phyloP scores from a whole-genome alignment of 192 early-diverging fungal genomes.

The Coemansia guatemalensis region DNA sequence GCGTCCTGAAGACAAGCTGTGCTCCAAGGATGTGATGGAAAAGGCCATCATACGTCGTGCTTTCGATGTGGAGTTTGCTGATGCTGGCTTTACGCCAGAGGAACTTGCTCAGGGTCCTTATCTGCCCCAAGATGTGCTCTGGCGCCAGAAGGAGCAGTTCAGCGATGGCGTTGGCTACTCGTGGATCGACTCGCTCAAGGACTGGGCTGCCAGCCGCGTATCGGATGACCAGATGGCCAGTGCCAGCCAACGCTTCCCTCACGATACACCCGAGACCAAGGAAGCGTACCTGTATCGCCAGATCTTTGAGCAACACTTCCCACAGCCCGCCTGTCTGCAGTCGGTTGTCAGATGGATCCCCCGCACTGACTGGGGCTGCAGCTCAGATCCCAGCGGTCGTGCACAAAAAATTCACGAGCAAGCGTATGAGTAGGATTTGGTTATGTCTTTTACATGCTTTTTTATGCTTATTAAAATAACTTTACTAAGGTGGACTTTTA shows the following conservation, averaged over 20 bases:
- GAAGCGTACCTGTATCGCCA: slow-evolving; percentile 96
- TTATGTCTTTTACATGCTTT: not conserved
- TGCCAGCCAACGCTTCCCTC: slow-evolving; percentile 69
- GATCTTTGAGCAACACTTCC: slow-evolving; percentile 92
- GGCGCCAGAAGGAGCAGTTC: slow-evolving; percentile 99
- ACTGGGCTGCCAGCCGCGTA: slow-evolving; percentile 63
- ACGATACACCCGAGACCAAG: slow-evolving; percentile 92
- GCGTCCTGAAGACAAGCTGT: slow-evolving; percentile 81
- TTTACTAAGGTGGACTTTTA: too few relatives aligned
- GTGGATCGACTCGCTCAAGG: slow-evolving; percentile 97
- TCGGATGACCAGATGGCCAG: slow-evolving; percentile 76
- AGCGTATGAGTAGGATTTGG: slow-evolving; percentile 24
- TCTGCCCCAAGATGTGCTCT: slow-evolving; percentile 85
- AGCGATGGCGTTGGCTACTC: slow-evolving; percentile 97
- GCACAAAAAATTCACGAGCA: slow-evolving; percentile 87
- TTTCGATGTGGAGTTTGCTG: slow-evolving; percentile 83
- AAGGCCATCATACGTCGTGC: slow-evolving; percentile 95
- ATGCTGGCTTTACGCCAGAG: slow-evolving; percentile 54
- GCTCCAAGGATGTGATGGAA: slow-evolving; percentile 77
- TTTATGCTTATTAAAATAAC: not conserved
- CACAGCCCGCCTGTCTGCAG: slow-evolving; percentile 83
- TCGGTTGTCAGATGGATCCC: slow-evolving; percentile 97
- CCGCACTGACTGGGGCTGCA: slow-evolving; percentile 96
- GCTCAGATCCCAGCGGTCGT: slow-evolving; percentile 95
- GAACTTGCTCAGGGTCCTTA: slow-evolving; percentile 67